These are phyloP conservation scores for Candida multigemmis DNA, from an alignment of 805 yeast species.

Conservation along the genomic window DNA sequence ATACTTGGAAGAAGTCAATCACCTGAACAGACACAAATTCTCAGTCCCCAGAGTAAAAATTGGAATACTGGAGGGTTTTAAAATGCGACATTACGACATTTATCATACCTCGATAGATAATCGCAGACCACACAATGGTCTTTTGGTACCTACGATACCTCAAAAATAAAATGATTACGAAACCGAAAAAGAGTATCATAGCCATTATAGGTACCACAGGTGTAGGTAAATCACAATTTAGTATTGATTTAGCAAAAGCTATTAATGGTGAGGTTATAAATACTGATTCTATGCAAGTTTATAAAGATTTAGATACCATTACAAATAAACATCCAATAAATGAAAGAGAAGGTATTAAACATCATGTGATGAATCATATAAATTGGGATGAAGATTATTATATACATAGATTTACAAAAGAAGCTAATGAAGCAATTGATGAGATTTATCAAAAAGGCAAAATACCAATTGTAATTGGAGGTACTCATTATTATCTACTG, in stretches of 20 bases:
- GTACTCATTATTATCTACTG: constrained; percentile 90
- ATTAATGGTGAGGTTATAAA: constrained; percentile 85
- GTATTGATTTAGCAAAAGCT: constrained; percentile 68
- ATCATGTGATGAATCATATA: constrained; percentile 83
- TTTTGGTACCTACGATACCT: neutral
- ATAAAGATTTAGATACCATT: constrained; percentile 59
- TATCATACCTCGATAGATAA: too few relatives aligned
- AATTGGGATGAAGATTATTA: constrained; percentile 75
- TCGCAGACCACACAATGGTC: too few relatives aligned
- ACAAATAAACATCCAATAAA: constrained; percentile 86
- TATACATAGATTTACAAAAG: constrained; percentile 68
- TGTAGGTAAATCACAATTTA: constrained; percentile 85
- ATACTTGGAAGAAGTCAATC: neutral
- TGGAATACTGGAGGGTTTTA: too few relatives aligned
- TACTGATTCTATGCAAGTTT: constrained; percentile 97
- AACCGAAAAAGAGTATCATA: constrained; percentile 33
- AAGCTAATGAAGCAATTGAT: constrained; percentile 54
- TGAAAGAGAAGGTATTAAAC: constrained; percentile 69
- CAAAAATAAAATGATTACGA: constrained; percentile 13
- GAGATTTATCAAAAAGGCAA: constrained; percentile 62
- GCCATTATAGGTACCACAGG: constrained; percentile 91
- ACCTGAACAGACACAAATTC: neutral
- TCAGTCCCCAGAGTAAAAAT: constrained; percentile 1
- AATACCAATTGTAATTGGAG: constrained; percentile 86
- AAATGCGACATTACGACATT: too few relatives aligned